These are phyloP conservation scores for Penicillium verhagenii DNA, from an alignment of 495 filamentous ascomycete species.

Conservation along the genomic window DNA sequence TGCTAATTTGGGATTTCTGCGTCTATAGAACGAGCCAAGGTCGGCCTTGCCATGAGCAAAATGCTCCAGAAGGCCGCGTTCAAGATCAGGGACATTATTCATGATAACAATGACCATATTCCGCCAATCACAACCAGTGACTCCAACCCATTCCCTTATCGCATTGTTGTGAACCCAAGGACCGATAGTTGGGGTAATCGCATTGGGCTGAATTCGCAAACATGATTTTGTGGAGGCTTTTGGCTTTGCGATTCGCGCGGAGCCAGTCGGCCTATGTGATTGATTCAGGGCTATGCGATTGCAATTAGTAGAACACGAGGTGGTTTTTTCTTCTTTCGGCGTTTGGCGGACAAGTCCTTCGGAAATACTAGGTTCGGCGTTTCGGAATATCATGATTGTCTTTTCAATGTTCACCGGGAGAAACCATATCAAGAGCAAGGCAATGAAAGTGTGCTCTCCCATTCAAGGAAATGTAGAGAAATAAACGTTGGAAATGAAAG, in stretches of 20 bases:
- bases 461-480: no score
- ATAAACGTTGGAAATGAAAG: no score
- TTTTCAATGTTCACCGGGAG: no score
- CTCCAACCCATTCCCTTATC: conserved; percentile 91
- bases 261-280: not conserved
- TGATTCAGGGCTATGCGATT: not conserved
- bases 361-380: not conserved
- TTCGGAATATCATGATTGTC: conserved; percentile 5
- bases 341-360: not conserved
- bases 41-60: conserved; percentile 81
- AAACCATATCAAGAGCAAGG: no score
- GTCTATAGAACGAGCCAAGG: conserved; percentile 72
- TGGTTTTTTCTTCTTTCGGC: no score
- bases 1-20: conserved; percentile 5
- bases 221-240: no score
- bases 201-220: conserved; percentile 76
- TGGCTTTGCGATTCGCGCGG: not conserved
- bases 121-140: conserved; percentile 94
- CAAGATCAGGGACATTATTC: conserved; percentile 83
- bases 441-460: no score
- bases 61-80: conserved; percentile 81
- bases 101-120: conserved; percentile 91
- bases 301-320: not conserved
- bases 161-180: conserved; percentile 81
- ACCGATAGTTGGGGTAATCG: conserved; percentile 75